phyloP scores from a whole-genome alignment of 129 eudicot genomes.

The Lonicera japonica region DNA sequence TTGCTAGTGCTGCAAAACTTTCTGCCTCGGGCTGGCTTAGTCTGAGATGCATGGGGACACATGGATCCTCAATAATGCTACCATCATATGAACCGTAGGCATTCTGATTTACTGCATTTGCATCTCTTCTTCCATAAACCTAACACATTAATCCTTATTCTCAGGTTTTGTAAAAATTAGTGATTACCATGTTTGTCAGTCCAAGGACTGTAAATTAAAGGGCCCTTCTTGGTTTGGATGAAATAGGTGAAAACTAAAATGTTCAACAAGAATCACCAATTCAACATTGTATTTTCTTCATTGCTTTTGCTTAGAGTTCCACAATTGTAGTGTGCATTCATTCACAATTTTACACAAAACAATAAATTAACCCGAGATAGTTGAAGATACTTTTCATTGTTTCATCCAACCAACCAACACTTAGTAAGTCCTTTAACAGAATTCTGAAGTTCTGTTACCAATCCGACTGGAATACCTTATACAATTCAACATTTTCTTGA shows the following conservation, averaged over 20 bases:
- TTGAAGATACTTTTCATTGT: too few relatives aligned
- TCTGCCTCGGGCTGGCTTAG: conserved; percentile 31
- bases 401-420: too few relatives aligned
- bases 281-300: too few relatives aligned
- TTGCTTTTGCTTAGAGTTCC: too few relatives aligned
- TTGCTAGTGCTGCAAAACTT: conserved; percentile 9
- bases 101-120: conserved; percentile 9
- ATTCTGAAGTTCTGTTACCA: too few relatives aligned
- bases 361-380: too few relatives aligned
- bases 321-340: too few relatives aligned
- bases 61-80: conserved; percentile 8
- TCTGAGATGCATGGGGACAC: conserved; percentile 26
- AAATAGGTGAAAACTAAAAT: too few relatives aligned
- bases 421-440: too few relatives aligned
- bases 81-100: conserved; percentile 9
- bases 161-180: background rate
- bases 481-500: conserved; percentile 32
- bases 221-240: too few relatives aligned
- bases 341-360: too few relatives aligned
- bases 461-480: conserved; percentile 22
- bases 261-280: too few relatives aligned
- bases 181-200: background rate
- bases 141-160: conserved; percentile 3
- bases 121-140: conserved; percentile 25
- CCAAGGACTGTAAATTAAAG: background rate